A percentile compares a stretch with the other conserved stretches of the same genome.
These are phyloP conservation scores for Nelumbo lutea DNA, from an alignment of 164 flowering plant species.

Conservation along the genomic window DNA sequence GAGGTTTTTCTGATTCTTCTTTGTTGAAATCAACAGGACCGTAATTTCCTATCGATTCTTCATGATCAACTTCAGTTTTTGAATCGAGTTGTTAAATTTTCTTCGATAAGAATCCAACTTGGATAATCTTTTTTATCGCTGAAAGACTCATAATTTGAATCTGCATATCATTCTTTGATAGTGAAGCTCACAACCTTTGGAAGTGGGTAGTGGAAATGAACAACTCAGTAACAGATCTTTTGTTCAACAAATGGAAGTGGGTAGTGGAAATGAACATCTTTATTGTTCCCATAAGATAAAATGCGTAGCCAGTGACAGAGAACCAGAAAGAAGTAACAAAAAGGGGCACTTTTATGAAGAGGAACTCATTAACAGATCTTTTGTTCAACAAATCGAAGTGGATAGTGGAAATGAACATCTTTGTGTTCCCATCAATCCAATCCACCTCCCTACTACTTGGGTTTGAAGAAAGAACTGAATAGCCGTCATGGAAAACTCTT, in stretches of 20 bases:
- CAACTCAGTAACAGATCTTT: background rate
- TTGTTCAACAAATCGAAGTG: constrained; percentile 14
- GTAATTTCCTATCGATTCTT: too few relatives aligned
- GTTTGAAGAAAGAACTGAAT: constrained; percentile 12
- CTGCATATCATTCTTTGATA: constrained; percentile 23
- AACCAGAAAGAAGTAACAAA: constrained; percentile 31
- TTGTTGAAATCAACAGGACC: too few relatives aligned
- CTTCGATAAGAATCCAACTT: constrained; percentile 14
- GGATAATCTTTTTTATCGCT: constrained; percentile 10
- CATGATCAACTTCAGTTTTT: too few relatives aligned
- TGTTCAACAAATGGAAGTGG: constrained; percentile 36
- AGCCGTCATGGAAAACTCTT: background rate
- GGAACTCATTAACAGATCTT: constrained; percentile 13
- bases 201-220: background rate
- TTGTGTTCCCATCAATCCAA: constrained; percentile 15
- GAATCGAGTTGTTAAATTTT: background rate
- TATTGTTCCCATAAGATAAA: constrained; percentile 13
- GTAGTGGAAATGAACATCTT: constrained; percentile 20
- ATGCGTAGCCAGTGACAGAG: constrained; percentile 20
- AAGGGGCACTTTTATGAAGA: constrained; percentile 26
- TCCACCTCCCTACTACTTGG: background rate
- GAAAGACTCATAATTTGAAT: constrained; percentile 8
- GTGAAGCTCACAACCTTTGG: constrained; percentile 24
- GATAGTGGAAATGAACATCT: constrained; percentile 5
- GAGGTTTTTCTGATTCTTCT: too few relatives aligned